phyloP scores from a whole-genome alignment of 2,329 filamentous ascomycete genomes.

The Ophiostoma piceae region DNA sequence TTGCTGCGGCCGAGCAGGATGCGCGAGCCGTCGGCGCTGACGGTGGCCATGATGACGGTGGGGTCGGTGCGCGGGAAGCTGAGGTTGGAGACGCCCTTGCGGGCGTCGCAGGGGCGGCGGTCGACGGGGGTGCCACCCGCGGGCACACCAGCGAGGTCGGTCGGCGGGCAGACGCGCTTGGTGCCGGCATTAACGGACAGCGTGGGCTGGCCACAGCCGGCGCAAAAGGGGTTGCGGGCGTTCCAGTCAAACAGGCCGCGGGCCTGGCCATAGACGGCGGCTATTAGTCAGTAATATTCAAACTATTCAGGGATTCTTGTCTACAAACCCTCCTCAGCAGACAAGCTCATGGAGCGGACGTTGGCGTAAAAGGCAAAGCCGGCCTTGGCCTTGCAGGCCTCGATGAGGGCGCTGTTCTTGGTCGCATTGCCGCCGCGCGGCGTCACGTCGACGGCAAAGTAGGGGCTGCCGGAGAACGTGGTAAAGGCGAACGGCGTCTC shows the following conservation, averaged over 20 bases:
- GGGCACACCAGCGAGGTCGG: slow-evolving; percentile 52
- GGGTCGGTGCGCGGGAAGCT: slow-evolving; percentile 89
- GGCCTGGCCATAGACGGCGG: slow-evolving; percentile 84
- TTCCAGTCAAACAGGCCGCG: slow-evolving; percentile 93
- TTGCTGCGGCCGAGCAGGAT: slow-evolving; percentile 80
- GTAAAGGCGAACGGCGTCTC: slow-evolving; percentile 52
- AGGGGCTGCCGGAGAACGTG: slow-evolving; percentile 72
- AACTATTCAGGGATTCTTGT: no score
- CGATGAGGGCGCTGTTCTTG: slow-evolving; percentile 51
- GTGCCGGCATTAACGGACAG: slow-evolving; percentile 73
- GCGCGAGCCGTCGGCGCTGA: slow-evolving; percentile 71
- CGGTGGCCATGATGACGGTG: slow-evolving; percentile 89
- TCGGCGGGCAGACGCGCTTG: slow-evolving; percentile 72
- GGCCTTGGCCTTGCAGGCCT: slow-evolving; percentile 48
- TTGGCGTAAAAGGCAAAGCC: slow-evolving; percentile 64
- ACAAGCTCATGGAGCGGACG: slow-evolving; percentile 40
- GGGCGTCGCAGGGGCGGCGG: slow-evolving; percentile 70
- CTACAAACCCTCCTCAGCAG: slow-evolving; percentile 46
- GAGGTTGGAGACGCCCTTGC: slow-evolving; percentile 82
- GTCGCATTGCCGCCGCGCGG: slow-evolving; percentile 59
- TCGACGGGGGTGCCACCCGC: slow-evolving; percentile 43
- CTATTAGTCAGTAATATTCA: no score
- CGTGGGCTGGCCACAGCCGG: slow-evolving; percentile 77
- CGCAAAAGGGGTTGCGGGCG: slow-evolving; percentile 84
- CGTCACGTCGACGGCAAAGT: slow-evolving; percentile 86